These are phyloP conservation scores for Noccaea caerulescens DNA, from an alignment of 345 rosid species.

Conservation along the genomic window DNA sequence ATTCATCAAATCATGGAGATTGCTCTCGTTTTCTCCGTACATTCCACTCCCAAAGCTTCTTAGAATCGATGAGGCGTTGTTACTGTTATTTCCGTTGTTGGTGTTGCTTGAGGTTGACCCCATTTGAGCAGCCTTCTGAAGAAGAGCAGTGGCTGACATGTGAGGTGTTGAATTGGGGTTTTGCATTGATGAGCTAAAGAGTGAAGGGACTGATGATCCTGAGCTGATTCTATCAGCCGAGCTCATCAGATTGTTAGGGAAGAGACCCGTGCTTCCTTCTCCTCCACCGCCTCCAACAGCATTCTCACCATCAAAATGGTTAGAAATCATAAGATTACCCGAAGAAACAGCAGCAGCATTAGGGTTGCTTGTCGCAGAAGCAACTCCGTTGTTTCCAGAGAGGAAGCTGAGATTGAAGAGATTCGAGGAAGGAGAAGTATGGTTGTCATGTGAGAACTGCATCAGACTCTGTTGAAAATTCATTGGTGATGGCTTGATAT, in stretches of 20 bases:
- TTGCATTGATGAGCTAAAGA: constrained; percentile 58
- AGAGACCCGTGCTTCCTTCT: constrained; percentile 46
- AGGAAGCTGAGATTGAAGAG: constrained; percentile 63
- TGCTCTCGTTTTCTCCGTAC: constrained; percentile 59
- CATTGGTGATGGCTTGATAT: constrained; percentile 41
- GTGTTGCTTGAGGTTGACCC: constrained; percentile 63
- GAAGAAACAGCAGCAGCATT: constrained; percentile 45
- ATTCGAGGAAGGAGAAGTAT: constrained; percentile 43
- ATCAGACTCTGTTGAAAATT: constrained; percentile 53
- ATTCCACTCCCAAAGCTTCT: constrained; percentile 55
- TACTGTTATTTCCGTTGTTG: constrained; percentile 36
- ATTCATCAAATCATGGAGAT: constrained; percentile 64
- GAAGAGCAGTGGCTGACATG: constrained; percentile 83
- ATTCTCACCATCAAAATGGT: constrained; percentile 52
- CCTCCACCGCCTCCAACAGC: constrained; percentile 39
- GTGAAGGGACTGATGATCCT: constrained; percentile 52
- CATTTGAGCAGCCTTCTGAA: constrained; percentile 83
- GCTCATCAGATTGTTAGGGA: constrained; percentile 49
- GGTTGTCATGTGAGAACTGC: constrained; percentile 56
- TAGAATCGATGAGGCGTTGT: constrained; percentile 54
- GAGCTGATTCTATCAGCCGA: constrained; percentile 51
- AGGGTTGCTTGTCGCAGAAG: constrained; percentile 42
- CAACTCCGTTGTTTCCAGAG: constrained; percentile 48
- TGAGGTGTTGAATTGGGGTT: constrained; percentile 52
- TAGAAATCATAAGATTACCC: constrained; percentile 45